Evolutionary conservation across 148 eudicot genomes (phyloP).

Genomic region (Selenicereus undatus): DNA sequence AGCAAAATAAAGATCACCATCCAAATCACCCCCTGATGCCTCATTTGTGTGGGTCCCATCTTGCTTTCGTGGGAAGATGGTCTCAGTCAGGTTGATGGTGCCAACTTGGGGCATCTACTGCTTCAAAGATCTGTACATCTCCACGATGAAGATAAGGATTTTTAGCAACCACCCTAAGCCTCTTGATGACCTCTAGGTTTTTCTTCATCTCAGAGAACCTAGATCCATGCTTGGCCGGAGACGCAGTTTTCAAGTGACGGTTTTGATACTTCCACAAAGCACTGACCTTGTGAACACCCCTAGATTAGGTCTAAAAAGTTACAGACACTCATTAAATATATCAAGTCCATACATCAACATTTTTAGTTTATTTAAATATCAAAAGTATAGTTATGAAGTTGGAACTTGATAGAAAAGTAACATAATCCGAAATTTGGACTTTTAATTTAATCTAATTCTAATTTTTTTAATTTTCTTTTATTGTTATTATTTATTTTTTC

Average conservation of each 20-base stretch:
- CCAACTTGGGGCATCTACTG: constrained; percentile 63
- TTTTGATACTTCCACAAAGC: constrained; percentile 69
- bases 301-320: too few relatives aligned
- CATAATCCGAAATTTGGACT: too few relatives aligned
- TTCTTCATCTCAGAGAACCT: constrained; percentile 50
- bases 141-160: constrained; percentile 97
- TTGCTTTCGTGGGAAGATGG: constrained; percentile 82
- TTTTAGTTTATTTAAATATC: too few relatives aligned
- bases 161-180: constrained; percentile 72
- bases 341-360: too few relatives aligned
- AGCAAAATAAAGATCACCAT: constrained; percentile 87
- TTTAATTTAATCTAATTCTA: too few relatives aligned
- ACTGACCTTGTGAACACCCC: too few relatives aligned
- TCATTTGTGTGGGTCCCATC: constrained; percentile 83
- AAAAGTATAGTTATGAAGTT: too few relatives aligned
- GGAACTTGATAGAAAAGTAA: too few relatives aligned
- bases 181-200: too few relatives aligned
- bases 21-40: constrained; percentile 92
- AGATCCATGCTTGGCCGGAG: constrained; percentile 60
- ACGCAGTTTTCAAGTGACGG: constrained; percentile 67
- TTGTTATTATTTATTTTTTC: too few relatives aligned
- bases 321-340: too few relatives aligned
- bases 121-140: constrained; percentile 72
- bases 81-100: constrained; percentile 70
- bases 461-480: too few relatives aligned